Evolutionary conservation across 768 basidiomycete species (phyloP).

Genomic region (Macrolepiota albuminosa): DNA sequence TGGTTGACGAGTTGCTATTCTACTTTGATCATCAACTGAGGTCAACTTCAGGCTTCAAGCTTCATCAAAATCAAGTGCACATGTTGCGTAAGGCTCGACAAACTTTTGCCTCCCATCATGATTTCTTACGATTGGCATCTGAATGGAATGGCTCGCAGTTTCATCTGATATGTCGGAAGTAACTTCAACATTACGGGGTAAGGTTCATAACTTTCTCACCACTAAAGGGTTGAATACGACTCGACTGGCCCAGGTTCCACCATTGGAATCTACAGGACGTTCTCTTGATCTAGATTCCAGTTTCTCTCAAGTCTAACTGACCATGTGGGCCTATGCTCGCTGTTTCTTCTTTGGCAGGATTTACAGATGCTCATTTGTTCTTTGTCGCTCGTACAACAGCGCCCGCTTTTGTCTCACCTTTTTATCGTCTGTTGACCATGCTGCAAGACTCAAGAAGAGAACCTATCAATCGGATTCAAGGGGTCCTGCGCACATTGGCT

Average conservation of each 20-base stretch:
- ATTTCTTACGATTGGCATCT: conserved; percentile 12
- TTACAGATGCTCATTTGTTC: conserved; percentile 23
- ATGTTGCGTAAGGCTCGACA: conserved; percentile 18
- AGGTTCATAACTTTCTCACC: conserved; percentile 19
- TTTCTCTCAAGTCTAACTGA: conserved; percentile 39
- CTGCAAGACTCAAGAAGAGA: conserved; percentile 4
- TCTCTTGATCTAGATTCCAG: conserved; percentile 45
- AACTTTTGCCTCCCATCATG: no score
- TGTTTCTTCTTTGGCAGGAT: conserved; percentile 11
- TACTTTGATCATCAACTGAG: conserved; percentile 36
- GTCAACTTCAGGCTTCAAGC: conserved; percentile 25
- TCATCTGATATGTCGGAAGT: conserved; percentile 2
- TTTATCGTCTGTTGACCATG: conserved; percentile 24
- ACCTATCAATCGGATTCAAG: conserved; percentile 8
- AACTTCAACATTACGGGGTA: conserved; percentile 13
- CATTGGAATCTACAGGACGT: conserved; percentile 31
- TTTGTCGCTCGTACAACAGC: conserved; percentile 34
- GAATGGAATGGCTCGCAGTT: conserved; percentile 12
- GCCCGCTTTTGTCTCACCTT: conserved; percentile 24
- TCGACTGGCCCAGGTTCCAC: not conserved
- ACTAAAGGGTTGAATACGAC: conserved; percentile 24
- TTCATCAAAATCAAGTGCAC: conserved; percentile 16
- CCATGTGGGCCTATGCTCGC: conserved; percentile 31
- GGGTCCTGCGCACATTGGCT: no score
- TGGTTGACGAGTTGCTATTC: conserved; percentile 36